Evolutionary conservation across 2,329 filamentous ascomycete species (phyloP).

Genomic region (Westerdykella sp.): DNA sequence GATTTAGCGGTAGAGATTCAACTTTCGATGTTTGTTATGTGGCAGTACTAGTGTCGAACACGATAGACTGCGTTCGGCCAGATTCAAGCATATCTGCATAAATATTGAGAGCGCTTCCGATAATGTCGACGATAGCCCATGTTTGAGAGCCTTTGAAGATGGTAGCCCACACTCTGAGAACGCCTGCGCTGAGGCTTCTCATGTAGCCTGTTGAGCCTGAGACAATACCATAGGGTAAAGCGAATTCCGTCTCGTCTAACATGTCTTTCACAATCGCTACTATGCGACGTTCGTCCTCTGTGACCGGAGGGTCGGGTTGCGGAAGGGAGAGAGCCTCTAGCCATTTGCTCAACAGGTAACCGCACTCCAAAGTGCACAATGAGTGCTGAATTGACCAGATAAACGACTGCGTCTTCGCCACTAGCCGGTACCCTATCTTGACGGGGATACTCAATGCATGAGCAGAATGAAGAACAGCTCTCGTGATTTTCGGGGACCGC

Average conservation of each 20-base stretch:
- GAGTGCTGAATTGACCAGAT: conserved; percentile 40
- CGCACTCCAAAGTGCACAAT: conserved; percentile 36
- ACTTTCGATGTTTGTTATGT: neutral
- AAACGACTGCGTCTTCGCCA: conserved; percentile 36
- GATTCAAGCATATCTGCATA: conserved; percentile 38
- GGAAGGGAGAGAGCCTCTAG: conserved; percentile 31
- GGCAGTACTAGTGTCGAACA: too few species aligned
- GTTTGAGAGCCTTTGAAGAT: conserved; percentile 40
- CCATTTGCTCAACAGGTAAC: conserved; percentile 39
- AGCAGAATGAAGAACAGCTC: conserved; percentile 61
- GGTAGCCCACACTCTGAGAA: conserved; percentile 39
- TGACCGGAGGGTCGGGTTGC: conserved; percentile 29
- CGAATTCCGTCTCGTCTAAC: conserved; percentile 38
- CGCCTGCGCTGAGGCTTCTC: conserved; percentile 36
- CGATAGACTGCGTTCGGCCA: conserved; percentile 18
- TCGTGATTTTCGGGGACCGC: conserved; percentile 54
- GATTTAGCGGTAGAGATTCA: conserved; percentile 6
- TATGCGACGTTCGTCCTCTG: conserved; percentile 37
- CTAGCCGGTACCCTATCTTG: conserved; percentile 43
- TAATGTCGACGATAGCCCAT: conserved; percentile 41
- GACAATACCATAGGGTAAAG: conserved; percentile 21
- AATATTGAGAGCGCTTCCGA: conserved; percentile 37
- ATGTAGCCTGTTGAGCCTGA: conserved; percentile 29
- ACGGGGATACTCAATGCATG: conserved; percentile 63
- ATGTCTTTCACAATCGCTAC: conserved; percentile 36